phyloP scores from a whole-genome alignment of 352 stramenopile genomes.

The Globisporangium cystogenes region DNA sequence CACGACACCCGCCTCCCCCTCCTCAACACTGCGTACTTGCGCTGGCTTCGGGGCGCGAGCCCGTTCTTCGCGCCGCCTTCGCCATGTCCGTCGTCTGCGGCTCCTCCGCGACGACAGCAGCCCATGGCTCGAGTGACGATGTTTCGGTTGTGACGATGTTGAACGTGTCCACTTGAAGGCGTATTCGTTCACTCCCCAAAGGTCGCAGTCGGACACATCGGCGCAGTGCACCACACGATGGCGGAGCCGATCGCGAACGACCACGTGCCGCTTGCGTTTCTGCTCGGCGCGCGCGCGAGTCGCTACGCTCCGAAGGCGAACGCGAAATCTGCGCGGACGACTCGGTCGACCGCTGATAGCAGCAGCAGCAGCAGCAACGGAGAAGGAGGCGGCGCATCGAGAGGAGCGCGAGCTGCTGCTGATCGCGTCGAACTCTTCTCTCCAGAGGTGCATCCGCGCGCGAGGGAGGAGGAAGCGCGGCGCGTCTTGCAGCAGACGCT shows the following conservation, averaged over 20 bases:
- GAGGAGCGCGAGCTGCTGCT: background rate
- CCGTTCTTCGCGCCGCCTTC: constrained; percentile 11
- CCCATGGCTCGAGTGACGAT: too few relatives aligned
- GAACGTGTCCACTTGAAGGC: too few relatives aligned
- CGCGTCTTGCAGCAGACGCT: constrained; percentile 29
- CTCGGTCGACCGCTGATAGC: background rate
- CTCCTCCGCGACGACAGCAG: constrained; percentile 18
- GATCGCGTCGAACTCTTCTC: constrained; percentile 9
- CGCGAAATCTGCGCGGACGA: background rate
- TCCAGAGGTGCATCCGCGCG: constrained; percentile 17
- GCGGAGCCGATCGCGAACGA: constrained; percentile 27
- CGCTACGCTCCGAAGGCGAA: constrained; percentile 19
- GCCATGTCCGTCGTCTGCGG: constrained; percentile 4
- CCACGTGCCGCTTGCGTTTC: constrained; percentile 62
- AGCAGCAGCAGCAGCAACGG: background rate
- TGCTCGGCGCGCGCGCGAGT: constrained; percentile 42
- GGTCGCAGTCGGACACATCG: too few relatives aligned
- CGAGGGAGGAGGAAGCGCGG: constrained; percentile 32
- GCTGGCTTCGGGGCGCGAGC: constrained; percentile 17
- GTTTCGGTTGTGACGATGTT: too few relatives aligned
- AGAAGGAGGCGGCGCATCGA: background rate
- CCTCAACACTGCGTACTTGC: constrained; percentile 17
- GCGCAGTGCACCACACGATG: too few relatives aligned
- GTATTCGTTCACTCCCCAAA: too few relatives aligned
- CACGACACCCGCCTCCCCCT: background rate